These are phyloP conservation scores for Lepraria neglecta DNA, from an alignment of 495 filamentous ascomycete genomes.

Conservation along the genomic window DNA sequence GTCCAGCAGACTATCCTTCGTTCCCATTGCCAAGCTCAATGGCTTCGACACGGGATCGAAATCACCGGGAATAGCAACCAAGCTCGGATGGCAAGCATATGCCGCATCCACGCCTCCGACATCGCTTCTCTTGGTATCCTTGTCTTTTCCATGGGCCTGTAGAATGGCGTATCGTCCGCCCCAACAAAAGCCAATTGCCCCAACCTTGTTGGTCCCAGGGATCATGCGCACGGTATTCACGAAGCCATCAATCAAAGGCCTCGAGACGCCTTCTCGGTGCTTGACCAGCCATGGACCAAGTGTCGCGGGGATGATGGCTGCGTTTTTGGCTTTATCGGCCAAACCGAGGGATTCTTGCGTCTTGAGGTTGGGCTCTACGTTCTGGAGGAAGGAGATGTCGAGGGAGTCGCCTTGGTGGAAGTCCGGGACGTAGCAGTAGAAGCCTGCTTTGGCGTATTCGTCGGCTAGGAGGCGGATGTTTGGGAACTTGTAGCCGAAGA, in stretches of 20 bases:
- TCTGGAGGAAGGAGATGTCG: constrained; percentile 33
- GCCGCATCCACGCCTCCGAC: constrained; percentile 37
- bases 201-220: constrained; percentile 34
- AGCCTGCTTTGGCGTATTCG: constrained; percentile 39
- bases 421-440: constrained; percentile 40
- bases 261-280: constrained; percentile 33
- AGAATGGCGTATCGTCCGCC: constrained; percentile 38
- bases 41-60: constrained; percentile 35
- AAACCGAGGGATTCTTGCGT: constrained; percentile 21
- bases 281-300: constrained; percentile 37
- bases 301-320: constrained; percentile 34
- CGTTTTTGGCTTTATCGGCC: constrained; percentile 38
- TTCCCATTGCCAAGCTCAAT: constrained; percentile 35
- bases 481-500: constrained; percentile 38
- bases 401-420: constrained; percentile 40
- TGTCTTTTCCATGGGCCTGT: constrained; percentile 29
- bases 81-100: constrained; percentile 36
- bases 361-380: constrained; percentile 33
- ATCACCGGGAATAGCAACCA: constrained; percentile 36
- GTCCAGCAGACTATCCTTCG: constrained; percentile 38
- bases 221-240: constrained; percentile 32
- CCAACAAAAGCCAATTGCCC: constrained; percentile 42
- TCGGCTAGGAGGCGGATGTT: constrained; percentile 43
- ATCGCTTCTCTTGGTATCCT: constrained; percentile 31
- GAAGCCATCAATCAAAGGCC: constrained; percentile 27